Evolutionary conservation across 352 stramenopile genomes (phyloP), one percentile per base, ranked within the genome.

Genomic region (Pythium brachiatum): DNA sequence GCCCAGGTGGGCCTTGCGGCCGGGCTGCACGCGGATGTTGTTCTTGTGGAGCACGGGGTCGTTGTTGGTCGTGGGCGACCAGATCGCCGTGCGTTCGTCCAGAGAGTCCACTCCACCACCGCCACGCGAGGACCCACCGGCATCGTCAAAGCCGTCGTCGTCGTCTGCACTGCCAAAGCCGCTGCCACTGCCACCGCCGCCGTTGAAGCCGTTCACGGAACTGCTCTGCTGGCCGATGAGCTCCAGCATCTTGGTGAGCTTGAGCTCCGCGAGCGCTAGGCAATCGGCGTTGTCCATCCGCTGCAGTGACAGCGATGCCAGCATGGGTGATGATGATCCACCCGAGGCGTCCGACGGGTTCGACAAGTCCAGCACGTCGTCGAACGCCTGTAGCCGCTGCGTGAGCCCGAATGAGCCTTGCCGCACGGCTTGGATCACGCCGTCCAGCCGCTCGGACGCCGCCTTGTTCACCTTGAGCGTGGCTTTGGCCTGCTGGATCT

Each of bases 391-490:
- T 0, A 94, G 62, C 11, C 82, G 70, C 57, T 89, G 79, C 7
- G 79, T 80, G 25, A 94, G 57, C 0, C 81, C 79, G 21, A 80
- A 91, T 0, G 83, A 89, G n/a, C 83, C 85, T 59, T 94, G 85
- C 16, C 74, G 79, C 23, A 92, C 81, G 1, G 76, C 76, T 18
- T 82, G 82, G 52, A 94, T 85, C 2, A 92, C 82, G n/a, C 81
- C 74, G 41, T 91, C 78, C 0, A 94, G 61, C 2, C 83, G 78
- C 60, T 92, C 85, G 59, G 79, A 88, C 16, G 81, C 83, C 0
- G 79, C 78, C 62, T 92, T 92, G 68, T 91, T 92, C 32, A 89
- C 69, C 57, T 92, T 94, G 38, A 91, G 66, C 3, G 77, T 73
- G 20, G 74, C 76, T 54, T 90, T 88, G 8, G 80, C 78, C 34